Base-by-base conservation (phyloP, 1,139 yeast species). In the Debaryomyces fabryi region DNA sequence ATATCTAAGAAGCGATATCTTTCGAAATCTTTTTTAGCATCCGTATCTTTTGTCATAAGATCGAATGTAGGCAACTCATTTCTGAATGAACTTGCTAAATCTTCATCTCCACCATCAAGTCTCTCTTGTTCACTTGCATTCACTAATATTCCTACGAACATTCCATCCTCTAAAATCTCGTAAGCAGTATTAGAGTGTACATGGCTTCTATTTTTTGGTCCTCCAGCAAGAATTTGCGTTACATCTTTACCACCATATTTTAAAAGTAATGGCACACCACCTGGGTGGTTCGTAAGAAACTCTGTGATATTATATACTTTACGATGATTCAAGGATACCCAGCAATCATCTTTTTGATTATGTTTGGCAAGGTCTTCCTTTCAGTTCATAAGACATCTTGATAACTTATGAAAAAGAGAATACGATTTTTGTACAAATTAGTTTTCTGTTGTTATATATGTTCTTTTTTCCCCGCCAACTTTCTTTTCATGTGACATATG, bases 161-260 rank as follows among this genome's bases (percentile, higher is more conserved):
- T 38, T 1, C 41, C 41, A 16, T 38, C 41, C 23, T 38, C 41
- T 25, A 38, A 16, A 25, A 38, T 38, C 23, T 38, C 33, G 16
- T 38, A 38, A 13, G 41, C 41, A 4, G 41, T 38, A 13, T 38
- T 25, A 8, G 41, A 38, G 15, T 38, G 41, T 2, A 38, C 33
- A 25, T 38, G 41, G 15, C 41, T 38, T 13, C 6, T 38, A 7
- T 25, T 38, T 25, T 20, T 10, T 15, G 12, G 13, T 38, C 23
- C 41, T 8, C 41, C 41, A 3, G 41, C 20, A 13, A 38, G 33
- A 38, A 38, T 38, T n/a, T 25, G 9, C 16, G 58, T 53, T 20
- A 64, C 65, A 42, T 62, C 60, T 36, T 58, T 57, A 12, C 67
- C 65, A 20, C 64, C 67, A 47, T 56, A 58, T 40, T 55, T 52